Evolutionary conservation across 768 basidiomycete genomes (phyloP).

Genomic region (Punctularia strigosozonata): DNA sequence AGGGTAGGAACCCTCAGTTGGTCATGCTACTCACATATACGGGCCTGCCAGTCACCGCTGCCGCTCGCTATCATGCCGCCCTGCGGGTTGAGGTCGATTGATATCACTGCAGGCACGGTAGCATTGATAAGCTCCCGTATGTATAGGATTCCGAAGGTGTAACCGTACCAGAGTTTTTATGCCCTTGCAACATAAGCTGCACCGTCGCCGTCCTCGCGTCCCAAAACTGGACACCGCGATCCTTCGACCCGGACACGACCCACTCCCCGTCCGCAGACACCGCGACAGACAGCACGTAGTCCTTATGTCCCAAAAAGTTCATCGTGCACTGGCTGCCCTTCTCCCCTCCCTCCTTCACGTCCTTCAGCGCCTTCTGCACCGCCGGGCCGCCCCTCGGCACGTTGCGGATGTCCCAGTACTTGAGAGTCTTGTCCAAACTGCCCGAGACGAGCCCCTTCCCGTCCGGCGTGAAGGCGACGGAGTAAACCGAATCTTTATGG

Average conservation of each 20-base stretch:
- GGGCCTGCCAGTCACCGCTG: slow-evolving; percentile 59
- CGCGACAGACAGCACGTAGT: slow-evolving; percentile 63
- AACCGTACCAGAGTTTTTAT: slow-evolving; percentile 51
- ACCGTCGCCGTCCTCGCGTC: slow-evolving; percentile 68
- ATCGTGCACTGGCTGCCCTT: slow-evolving; percentile 53
- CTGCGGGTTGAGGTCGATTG: slow-evolving; percentile 54
- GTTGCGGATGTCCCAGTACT: slow-evolving; percentile 45
- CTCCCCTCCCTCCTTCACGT: slow-evolving; percentile 22
- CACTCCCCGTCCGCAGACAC: slow-evolving; percentile 89
- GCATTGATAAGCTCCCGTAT: neutral
- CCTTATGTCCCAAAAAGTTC: slow-evolving; percentile 86
- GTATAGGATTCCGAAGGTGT: neutral
- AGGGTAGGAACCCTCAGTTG: too few species aligned
- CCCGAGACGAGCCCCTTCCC: slow-evolving; percentile 84
- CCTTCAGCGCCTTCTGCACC: slow-evolving; percentile 12
- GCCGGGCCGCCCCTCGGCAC: slow-evolving; percentile 12
- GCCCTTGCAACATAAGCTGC: slow-evolving; percentile 88
- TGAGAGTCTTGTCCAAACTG: slow-evolving; percentile 57
- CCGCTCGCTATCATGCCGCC: slow-evolving; percentile 57
- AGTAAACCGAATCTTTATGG: slow-evolving; percentile 53
- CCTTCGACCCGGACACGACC: slow-evolving; percentile 94
- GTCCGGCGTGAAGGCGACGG: slow-evolving; percentile 84
- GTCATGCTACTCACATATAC: slow-evolving; percentile 40
- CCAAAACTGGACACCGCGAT: slow-evolving; percentile 93
- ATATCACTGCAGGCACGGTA: slow-evolving; percentile 40